Evolutionary conservation across 2,329 filamentous ascomycete species (phyloP).

Genomic region (Colletotrichum agaves): DNA sequence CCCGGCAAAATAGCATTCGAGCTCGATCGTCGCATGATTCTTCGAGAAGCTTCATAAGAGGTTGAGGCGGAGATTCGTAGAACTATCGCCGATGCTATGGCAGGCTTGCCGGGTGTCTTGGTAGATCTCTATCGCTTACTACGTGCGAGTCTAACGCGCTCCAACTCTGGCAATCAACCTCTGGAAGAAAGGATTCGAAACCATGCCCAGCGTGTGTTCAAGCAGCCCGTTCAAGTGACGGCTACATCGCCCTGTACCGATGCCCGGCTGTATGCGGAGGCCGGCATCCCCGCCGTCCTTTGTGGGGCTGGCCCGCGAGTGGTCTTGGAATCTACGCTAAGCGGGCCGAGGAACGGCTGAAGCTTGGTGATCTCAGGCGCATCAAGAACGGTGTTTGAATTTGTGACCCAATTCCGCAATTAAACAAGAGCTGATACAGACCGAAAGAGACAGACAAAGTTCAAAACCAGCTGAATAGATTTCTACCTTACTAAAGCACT

Average conservation of each 20-base stretch:
- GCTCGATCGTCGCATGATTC: conserved; percentile 34
- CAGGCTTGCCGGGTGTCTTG: background rate
- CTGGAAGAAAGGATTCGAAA: conserved; percentile 20
- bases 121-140: conserved; percentile 25
- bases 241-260: conserved; percentile 31
- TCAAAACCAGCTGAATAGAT: no score
- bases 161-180: conserved; percentile 12
- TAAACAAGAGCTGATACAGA: no score
- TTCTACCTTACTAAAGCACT: no score
- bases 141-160: conserved; percentile 23
- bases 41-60: conserved; percentile 14
- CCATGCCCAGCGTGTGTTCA: conserved; percentile 12
- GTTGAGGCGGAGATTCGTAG: conserved; percentile 29
- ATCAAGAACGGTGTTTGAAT: conserved; percentile 21
- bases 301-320: conserved; percentile 31
- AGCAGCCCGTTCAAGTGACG: conserved; percentile 5
- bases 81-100: conserved; percentile 13
- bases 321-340: conserved; percentile 35
- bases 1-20: conserved; percentile 30
- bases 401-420: no score
- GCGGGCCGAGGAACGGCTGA: conserved; percentile 31
- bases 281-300: conserved; percentile 28
- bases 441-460: no score
- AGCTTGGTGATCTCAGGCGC: conserved; percentile 24
- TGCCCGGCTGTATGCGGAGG: conserved; percentile 31